A percentile compares a stretch with the other conserved stretches of the same genome.
phyloP scores from a whole-genome alignment of 2,329 filamentous ascomycete species.

The Myrmaecium sp. region DNA sequence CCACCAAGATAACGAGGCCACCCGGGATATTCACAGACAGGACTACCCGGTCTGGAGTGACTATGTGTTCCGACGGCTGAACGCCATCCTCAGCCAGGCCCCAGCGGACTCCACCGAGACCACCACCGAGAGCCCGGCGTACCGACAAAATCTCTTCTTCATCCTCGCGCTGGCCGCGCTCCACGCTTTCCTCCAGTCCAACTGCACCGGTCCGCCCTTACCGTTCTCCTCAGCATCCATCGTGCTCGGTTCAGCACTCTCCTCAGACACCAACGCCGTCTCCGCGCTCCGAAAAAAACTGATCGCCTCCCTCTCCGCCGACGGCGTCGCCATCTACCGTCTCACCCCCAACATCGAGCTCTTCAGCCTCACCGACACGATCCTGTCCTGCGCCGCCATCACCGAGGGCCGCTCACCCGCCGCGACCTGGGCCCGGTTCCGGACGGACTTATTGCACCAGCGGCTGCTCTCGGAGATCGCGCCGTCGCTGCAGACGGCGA shows the following conservation, averaged over 20 bases:
- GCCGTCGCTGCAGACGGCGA: constrained; percentile 39
- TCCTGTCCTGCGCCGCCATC: constrained; percentile 33
- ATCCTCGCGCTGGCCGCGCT: constrained; percentile 52
- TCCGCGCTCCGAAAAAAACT: constrained; percentile 38
- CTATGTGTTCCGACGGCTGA: constrained; percentile 26
- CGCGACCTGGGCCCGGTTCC: constrained; percentile 43
- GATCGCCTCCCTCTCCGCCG: constrained; percentile 53
- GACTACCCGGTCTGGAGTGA: constrained; percentile 27
- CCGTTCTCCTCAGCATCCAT: constrained; percentile 34
- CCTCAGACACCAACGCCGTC: constrained; percentile 16
- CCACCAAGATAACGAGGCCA: constrained; percentile 16
- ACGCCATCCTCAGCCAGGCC: constrained; percentile 18
- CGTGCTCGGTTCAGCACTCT: constrained; percentile 33
- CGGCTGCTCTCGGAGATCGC: constrained; percentile 47
- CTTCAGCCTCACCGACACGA: constrained; percentile 55
- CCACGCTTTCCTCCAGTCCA: constrained; percentile 68
- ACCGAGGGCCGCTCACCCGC: no score
- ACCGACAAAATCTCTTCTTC: constrained; percentile 26
- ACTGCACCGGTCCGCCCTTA: constrained; percentile 76
- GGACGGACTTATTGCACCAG: constrained; percentile 59
- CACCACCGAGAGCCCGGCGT: constrained; percentile 13
- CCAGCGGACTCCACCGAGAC: constrained; percentile 5
- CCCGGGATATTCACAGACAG: constrained; percentile 13
- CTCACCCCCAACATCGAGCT: constrained; percentile 73
- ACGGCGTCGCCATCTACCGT: constrained; percentile 75